Conservation (phyloP, 2,329 filamentous ascomycete genomes). For the Emmonsiellopsis sp. region DNA sequence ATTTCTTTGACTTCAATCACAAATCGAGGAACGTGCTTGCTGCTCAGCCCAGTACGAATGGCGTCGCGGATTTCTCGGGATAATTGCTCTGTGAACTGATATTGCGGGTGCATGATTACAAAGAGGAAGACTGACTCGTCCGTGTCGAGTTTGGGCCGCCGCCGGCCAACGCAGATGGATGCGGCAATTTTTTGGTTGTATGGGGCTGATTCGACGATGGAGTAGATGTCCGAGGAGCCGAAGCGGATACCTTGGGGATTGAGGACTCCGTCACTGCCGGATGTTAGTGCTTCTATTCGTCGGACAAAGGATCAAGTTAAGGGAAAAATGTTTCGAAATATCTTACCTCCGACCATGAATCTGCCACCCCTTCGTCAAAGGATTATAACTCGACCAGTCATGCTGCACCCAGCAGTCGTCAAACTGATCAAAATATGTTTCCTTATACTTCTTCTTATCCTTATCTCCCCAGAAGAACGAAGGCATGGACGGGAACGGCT, state of each 20-base stretch:
- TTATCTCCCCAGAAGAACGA: slow-evolving; percentile 38
- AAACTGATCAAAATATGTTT: slow-evolving; percentile 39
- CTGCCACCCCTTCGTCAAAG: slow-evolving; percentile 30
- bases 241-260: slow-evolving; percentile 42
- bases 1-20: slow-evolving; percentile 31
- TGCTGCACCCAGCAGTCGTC: slow-evolving; percentile 36
- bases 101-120: slow-evolving; percentile 24
- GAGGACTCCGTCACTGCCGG: slow-evolving; percentile 34
- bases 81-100: slow-evolving; percentile 16
- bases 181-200: slow-evolving; percentile 30
- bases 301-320: neutral
- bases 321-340: neutral
- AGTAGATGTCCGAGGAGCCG: slow-evolving; percentile 39
- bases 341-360: neutral
- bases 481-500: slow-evolving; percentile 40
- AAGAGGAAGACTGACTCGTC: slow-evolving; percentile 36
- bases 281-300: neutral
- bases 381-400: slow-evolving; percentile 37
- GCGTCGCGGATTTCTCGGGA: slow-evolving; percentile 13
- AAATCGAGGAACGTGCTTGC: slow-evolving; percentile 35
- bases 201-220: slow-evolving; percentile 35
- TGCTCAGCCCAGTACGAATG: slow-evolving; percentile 18
- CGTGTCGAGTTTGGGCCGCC: slow-evolving; percentile 24
- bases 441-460: slow-evolving; percentile 32
- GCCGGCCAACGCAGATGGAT: slow-evolving; percentile 31